Evolutionary conservation across 2,329 filamentous ascomycete species (phyloP), one percentile per base, ranked within the genome.

Genomic region (Alternaria arbusti): DNA sequence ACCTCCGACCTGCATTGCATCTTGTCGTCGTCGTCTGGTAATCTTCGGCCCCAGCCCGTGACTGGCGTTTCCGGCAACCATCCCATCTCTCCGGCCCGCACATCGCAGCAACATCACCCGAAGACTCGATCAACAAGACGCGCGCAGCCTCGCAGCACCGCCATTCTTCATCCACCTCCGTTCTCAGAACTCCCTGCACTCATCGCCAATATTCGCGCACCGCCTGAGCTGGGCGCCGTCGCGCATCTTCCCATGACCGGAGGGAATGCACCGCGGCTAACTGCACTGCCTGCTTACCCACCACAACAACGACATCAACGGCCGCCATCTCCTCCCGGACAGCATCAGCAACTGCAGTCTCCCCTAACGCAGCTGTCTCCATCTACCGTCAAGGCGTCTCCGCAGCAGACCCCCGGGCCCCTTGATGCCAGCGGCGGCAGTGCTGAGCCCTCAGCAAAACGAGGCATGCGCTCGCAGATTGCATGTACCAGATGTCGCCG

Each of bases 401-500:
- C 75, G n/a, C 62, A 67, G 58, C 62, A 71, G 45, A 73, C 71
- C 26, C 69, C 73, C 26, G 65, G 69, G 51, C 70, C 70, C 64
- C 66, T 74, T 43, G 63, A 66, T 51, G 59, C 74, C 57, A 64
- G 64, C 57, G 63, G 66, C 54, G 65, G 65, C 47, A 62, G 62
- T 62, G 66, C 59, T 58, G 70, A 76, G 55, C 70, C 62, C 50
- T 58, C 59, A 20, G 64, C 56, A 59, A 65, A 66, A 61, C 66
- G 67, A 71, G 79, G 82, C 61, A 91, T 93, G 87, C 87, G 92
- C 70, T 93, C 91, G 50, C 92, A 90, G 74, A 93, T 95, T 75
- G 92, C 92, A 51, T 96, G 92, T 80, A 84, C 88, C 65, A 86
- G 88, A 67, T 95, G 92, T 77, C 87, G 92, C 61, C 88, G 88